Percentiles rank a stretch among this genome's conserved stretches.
Evolutionary conservation across 2,329 filamentous ascomycete genomes (phyloP).

Genomic region (Blumeria hordei): DNA sequence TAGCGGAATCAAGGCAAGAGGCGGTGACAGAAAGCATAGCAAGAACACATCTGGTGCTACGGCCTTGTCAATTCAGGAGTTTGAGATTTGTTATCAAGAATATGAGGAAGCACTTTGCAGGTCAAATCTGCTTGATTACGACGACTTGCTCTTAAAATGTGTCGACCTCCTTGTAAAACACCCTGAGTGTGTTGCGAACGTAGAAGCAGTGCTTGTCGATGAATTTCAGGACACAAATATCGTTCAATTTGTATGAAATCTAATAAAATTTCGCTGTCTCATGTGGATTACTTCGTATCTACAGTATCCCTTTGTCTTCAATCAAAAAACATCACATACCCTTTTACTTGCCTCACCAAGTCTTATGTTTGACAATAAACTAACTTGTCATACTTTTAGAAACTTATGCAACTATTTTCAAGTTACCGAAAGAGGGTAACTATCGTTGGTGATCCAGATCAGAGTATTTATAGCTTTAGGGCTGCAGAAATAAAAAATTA

Average conservation of each 20-base stretch:
- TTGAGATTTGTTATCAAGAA: constrained; percentile 44
- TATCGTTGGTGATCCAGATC: constrained; percentile 87
- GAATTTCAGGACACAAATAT: constrained; percentile 96
- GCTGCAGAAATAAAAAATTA: constrained; percentile 84
- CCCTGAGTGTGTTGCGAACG: constrained; percentile 65
- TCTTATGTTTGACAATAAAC: neutral
- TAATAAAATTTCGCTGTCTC: neutral
- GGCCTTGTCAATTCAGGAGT: constrained; percentile 33
- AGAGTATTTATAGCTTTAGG: constrained; percentile 93
- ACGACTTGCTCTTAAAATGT: constrained; percentile 70
- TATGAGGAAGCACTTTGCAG: constrained; percentile 55
- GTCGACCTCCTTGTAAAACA: constrained; percentile 50
- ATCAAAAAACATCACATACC: neutral
- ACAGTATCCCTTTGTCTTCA: neutral
- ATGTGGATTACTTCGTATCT: neutral
- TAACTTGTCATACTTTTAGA: constrained; percentile 14
- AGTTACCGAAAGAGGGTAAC: constrained; percentile 54
- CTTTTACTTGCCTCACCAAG: neutral
- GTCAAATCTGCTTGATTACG: constrained; percentile 78
- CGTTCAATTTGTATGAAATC: constrained; percentile 41
- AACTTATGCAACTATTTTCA: constrained; percentile 75
- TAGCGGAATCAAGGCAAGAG: constrained; percentile 37
- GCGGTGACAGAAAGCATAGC: constrained; percentile 22
- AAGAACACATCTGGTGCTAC: constrained; percentile 10
- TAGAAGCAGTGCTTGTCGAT: constrained; percentile 80